Evolutionary conservation across 2,329 filamentous ascomycete genomes (phyloP), one percentile per base, ranked within the genome.

Genomic region (Paraphoma sp.): DNA sequence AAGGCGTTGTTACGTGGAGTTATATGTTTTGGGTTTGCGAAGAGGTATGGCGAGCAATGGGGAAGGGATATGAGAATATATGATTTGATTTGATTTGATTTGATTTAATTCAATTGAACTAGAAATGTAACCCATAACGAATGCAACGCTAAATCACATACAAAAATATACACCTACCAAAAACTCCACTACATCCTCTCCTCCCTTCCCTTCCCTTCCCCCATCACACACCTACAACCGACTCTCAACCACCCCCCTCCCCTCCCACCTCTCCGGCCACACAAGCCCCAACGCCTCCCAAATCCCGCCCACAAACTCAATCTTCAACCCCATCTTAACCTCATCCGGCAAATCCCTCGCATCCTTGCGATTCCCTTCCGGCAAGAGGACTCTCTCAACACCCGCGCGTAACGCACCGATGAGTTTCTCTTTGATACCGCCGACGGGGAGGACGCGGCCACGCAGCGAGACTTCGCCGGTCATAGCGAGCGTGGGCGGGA

Each of bases 361-460:
- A 74, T 99, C 95, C 79, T 98, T 98, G 62, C 89, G 86, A 76
- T 99, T 99, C 66, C 91, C 89, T 31, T 89, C 86, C 3, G 95
- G 95, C 7, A 99, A 81, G 57, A 99, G 77, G 7, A 99, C 94
- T 31, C 92, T 94, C 84, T 97, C 96, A 59, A 99, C 94, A 29
- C 95, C 95, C 1, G 95, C 95, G 53, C 94, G 86, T 72, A 96
- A 83, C 8, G 95, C 95, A 18, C 95, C 95, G 72, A 99, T 98
- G 51, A 98, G 84, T 78, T 99, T 99, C 86, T 99, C 94, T 80
- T 98, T 97, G 80, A 99, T 98, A 16, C 95, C 95, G 51, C 95
- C 95, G 36, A 99, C 95, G 28, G 94, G 92, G 78, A 95, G 92
- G 54, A 99, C 90, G 63, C 93, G 88, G 18, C 95, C 95, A 42